These are phyloP conservation scores for Pseudogymnoascus sp. DNA, from an alignment of 2,329 filamentous ascomycete species.

Conservation along the genomic window DNA sequence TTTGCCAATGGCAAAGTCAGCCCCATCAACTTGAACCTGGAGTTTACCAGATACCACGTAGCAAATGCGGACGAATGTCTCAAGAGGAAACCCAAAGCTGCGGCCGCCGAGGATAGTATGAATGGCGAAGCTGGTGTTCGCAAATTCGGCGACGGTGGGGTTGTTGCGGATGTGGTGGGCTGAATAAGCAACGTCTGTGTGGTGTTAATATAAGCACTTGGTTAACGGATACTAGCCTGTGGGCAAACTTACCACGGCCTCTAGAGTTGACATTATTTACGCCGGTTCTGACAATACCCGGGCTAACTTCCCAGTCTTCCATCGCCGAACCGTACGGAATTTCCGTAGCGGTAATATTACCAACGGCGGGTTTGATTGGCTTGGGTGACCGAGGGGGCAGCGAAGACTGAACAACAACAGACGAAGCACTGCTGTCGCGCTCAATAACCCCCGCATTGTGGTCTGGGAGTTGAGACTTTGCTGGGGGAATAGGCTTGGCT, in stretches of 20 bases:
- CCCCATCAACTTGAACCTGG: conserved; percentile 11
- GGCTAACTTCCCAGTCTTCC: conserved; percentile 17
- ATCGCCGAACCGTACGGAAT: background rate
- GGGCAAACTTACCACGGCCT: conserved; percentile 17
- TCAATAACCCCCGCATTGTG: background rate
- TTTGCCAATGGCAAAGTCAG: conserved; percentile 14
- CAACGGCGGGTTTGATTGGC: background rate
- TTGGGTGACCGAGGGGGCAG: background rate
- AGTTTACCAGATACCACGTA: conserved; percentile 16
- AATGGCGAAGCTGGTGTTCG: conserved; percentile 14
- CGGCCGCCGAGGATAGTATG: conserved; percentile 8
- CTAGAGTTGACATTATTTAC: conserved; percentile 13
- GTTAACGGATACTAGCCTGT: background rate
- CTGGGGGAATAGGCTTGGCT: background rate
- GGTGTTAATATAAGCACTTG: background rate
- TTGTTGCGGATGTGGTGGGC: conserved; percentile 13
- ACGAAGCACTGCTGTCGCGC: background rate
- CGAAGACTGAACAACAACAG: background rate
- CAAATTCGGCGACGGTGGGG: conserved; percentile 12
- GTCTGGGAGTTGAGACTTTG: background rate
- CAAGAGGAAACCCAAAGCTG: conserved; percentile 1
- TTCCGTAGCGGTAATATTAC: background rate
- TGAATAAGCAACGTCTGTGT: conserved; percentile 20
- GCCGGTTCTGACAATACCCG: conserved; percentile 11
- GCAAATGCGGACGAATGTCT: conserved; percentile 13